These are phyloP conservation scores for Ophiosphaerella narmari DNA, from an alignment of 2,329 filamentous ascomycete species.

Conservation along the genomic window DNA sequence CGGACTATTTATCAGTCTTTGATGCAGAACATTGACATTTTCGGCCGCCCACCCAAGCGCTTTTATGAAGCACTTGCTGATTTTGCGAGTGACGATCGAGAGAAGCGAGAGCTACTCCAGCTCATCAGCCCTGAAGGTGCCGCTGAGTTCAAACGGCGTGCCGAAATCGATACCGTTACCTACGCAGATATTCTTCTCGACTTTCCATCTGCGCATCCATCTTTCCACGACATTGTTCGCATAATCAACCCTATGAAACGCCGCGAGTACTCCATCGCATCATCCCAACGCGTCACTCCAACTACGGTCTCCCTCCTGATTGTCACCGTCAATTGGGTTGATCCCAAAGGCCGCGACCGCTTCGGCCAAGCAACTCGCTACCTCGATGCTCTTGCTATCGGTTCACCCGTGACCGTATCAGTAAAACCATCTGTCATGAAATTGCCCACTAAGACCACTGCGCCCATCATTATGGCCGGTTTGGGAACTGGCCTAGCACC, in stretches of 20 bases:
- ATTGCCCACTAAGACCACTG: constrained; percentile 82
- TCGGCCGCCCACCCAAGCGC: constrained; percentile 93
- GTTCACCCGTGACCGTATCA: constrained; percentile 81
- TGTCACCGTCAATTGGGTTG: constrained; percentile 95
- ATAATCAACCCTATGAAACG: constrained; percentile 93
- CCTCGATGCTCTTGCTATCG: constrained; percentile 75
- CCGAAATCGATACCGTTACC: constrained; percentile 88
- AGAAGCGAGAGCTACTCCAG: constrained; percentile 78
- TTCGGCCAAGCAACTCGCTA: constrained; percentile 94
- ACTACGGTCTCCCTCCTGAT: constrained; percentile 93
- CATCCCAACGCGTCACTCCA: constrained; percentile 91
- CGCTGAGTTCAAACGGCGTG: constrained; percentile 87
- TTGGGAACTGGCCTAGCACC: constrained; percentile 96
- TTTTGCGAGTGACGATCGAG: constrained; percentile 79
- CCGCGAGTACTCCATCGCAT: constrained; percentile 98
- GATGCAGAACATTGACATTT: constrained; percentile 92
- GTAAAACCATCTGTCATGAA: constrained; percentile 99
- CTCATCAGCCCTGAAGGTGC: constrained; percentile 76
- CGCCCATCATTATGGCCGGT: constrained; percentile 97
- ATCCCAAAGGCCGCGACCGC: constrained; percentile 82
- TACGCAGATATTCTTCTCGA: constrained; percentile 90
- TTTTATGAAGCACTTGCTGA: constrained; percentile 94
- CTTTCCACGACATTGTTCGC: constrained; percentile 84
- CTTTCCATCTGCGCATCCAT: constrained; percentile 85
- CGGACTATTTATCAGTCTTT: constrained; percentile 93